Evolutionary conservation across 164 flowering plant species (phyloP).

Genomic region (Vitis riparia): DNA sequence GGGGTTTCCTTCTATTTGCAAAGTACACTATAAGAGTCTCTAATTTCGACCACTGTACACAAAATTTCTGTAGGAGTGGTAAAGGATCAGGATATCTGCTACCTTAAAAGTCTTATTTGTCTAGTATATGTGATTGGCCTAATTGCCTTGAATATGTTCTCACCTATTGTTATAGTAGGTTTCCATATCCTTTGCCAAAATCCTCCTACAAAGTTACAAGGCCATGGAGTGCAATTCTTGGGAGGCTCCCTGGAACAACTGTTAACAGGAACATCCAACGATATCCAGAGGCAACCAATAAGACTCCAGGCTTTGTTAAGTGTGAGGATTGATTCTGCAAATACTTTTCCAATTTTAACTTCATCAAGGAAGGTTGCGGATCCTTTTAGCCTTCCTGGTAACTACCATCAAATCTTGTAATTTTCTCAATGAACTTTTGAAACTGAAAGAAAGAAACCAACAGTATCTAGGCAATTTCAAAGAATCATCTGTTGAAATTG

Average conservation of each 20-base stretch:
- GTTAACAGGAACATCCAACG: constrained; percentile 72
- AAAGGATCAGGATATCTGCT: constrained; percentile 14
- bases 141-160: background rate
- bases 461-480: too few relatives aligned
- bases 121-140: background rate
- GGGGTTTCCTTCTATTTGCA: constrained; percentile 67
- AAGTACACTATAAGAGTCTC: constrained; percentile 67
- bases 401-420: background rate
- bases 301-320: constrained; percentile 61
- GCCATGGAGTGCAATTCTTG: constrained; percentile 73
- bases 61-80: constrained; percentile 23
- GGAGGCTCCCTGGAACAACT: constrained; percentile 58
- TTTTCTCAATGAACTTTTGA: too few relatives aligned
- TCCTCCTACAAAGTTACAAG: constrained; percentile 80
- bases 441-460: too few relatives aligned
- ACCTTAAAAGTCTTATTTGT: background rate
- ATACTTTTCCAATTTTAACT: constrained; percentile 86
- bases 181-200: constrained; percentile 72
- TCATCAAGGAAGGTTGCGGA: constrained; percentile 70
- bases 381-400: background rate
- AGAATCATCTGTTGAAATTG: too few relatives aligned
- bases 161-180: constrained; percentile 37
- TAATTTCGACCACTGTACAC: background rate
- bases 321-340: constrained; percentile 74
- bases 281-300: constrained; percentile 61